Conservation (phyloP, 2,329 filamentous ascomycete species). For the Talaromyces funiculosus region DNA sequence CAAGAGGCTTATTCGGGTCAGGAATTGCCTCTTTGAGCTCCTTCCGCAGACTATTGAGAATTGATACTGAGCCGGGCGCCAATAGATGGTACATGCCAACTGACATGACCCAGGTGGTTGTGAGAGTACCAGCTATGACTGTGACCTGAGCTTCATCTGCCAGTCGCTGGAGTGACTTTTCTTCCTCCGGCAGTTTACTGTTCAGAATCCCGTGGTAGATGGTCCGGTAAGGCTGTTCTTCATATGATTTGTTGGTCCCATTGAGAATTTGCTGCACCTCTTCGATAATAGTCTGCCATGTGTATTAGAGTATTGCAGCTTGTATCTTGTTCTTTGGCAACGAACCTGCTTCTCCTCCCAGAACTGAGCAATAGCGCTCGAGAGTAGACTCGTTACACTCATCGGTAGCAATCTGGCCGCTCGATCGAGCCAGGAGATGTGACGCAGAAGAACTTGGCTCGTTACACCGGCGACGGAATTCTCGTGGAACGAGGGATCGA, state of each 20-base stretch:
- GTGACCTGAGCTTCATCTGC: not conserved
- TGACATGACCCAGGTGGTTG: not conserved
- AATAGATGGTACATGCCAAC: slow-evolving; percentile 5
- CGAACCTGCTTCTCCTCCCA: not conserved
- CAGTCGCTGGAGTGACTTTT: slow-evolving; percentile 3
- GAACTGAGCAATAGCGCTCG: not conserved
- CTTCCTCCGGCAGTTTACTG: slow-evolving; percentile 3
- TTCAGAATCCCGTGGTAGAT: slow-evolving; percentile 2
- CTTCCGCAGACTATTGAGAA: not conserved
- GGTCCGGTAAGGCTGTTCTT: not conserved
- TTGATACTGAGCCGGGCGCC: not conserved
- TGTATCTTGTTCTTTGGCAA: not conserved
- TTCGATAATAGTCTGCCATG: not conserved
- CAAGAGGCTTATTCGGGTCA: not conserved
- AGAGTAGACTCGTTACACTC: not conserved
- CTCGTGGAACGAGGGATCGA: not conserved
- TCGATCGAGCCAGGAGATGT: not conserved
- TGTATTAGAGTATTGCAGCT: not conserved
- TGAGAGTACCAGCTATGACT: slow-evolving; percentile 1
- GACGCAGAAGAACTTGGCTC: not conserved
- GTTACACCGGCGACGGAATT: not conserved
- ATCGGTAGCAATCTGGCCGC: not conserved
- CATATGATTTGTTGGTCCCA: not conserved
- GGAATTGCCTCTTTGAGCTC: not conserved
- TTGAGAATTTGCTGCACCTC: not conserved